Conservation (phyloP, 805 yeast genomes). For the Spathaspora arborariae region DNA sequence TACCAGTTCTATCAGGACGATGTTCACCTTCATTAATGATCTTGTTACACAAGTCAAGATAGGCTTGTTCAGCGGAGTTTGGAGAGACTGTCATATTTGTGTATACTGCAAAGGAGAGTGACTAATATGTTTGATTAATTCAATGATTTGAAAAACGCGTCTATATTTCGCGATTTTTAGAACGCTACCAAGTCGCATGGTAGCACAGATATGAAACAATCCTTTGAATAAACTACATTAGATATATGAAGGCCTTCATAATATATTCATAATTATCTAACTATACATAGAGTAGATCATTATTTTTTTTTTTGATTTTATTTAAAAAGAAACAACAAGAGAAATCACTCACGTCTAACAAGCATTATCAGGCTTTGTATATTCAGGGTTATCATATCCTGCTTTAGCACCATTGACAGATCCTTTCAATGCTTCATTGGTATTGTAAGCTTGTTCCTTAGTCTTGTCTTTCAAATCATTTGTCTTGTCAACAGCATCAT, state of each 20-base stretch:
- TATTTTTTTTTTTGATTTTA: neutral
- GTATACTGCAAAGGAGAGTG: neutral
- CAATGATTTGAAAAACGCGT: neutral
- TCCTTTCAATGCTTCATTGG: neutral
- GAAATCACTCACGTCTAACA: neutral
- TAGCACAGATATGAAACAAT: neutral
- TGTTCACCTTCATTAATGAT: conserved; percentile 84
- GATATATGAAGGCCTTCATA: neutral
- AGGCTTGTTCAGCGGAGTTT: conserved; percentile 74
- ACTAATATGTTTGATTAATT: neutral
- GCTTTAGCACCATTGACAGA: neutral
- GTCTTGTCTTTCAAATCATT: neutral
- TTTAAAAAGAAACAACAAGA: neutral
- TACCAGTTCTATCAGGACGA: conserved; percentile 95
- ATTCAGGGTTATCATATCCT: neutral
- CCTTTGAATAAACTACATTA: neutral
- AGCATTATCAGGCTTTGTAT: neutral
- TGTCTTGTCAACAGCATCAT: neutral
- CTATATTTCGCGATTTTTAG: neutral
- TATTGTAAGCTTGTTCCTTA: neutral
- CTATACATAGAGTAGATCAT: neutral
- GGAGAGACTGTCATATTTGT: conserved; percentile 19
- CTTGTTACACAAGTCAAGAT: conserved; percentile 72
- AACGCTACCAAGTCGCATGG: no score
- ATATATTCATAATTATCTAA: conserved; percentile 2